phyloP scores from a whole-genome alignment of 2,329 filamentous ascomycete genomes.

The Penicillium sp. region DNA sequence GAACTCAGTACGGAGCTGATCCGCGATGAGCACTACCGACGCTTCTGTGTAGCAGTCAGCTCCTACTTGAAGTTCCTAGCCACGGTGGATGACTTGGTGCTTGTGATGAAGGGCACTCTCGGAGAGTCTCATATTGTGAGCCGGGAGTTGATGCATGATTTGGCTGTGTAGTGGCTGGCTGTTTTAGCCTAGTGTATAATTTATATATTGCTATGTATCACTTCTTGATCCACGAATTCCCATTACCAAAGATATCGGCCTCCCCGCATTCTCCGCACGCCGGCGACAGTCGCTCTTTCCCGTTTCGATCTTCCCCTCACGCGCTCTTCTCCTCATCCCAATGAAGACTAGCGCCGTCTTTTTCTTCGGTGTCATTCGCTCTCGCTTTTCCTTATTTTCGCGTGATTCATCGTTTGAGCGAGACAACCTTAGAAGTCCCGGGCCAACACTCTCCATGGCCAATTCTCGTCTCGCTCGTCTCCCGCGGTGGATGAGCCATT shows the following conservation, averaged over 20 bases:
- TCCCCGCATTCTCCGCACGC: conserved; percentile 8
- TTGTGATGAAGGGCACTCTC: conserved; percentile 45
- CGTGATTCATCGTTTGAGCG: no score
- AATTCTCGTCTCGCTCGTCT: conserved; percentile 24
- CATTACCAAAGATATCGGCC: not conserved
- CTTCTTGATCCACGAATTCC: no score
- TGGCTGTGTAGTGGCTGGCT: conserved; percentile 3
- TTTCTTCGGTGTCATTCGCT: conserved; percentile 1
- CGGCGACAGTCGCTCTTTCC: no score
- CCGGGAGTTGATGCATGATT: conserved; percentile 16
- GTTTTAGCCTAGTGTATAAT: conserved; percentile 1
- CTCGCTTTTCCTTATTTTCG: conserved; percentile 1
- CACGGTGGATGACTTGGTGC: conserved; percentile 46
- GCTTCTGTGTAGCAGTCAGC: conserved; percentile 49
- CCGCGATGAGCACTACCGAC: conserved; percentile 45
- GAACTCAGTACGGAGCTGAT: conserved; percentile 36
- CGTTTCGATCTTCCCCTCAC: conserved; percentile 13
- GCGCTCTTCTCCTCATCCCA: conserved; percentile 14
- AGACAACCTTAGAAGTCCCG: not conserved
- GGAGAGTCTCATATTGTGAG: conserved; percentile 43
- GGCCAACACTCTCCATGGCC: conserved; percentile 10
- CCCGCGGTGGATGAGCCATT: conserved; percentile 28
- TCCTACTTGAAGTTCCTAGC: conserved; percentile 47
- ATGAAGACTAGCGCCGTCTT: conserved; percentile 8
- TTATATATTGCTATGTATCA: not conserved